Evolutionary conservation across 2,329 filamentous ascomycete genomes (phyloP).

Genomic region (Cladosporium sp.): DNA sequence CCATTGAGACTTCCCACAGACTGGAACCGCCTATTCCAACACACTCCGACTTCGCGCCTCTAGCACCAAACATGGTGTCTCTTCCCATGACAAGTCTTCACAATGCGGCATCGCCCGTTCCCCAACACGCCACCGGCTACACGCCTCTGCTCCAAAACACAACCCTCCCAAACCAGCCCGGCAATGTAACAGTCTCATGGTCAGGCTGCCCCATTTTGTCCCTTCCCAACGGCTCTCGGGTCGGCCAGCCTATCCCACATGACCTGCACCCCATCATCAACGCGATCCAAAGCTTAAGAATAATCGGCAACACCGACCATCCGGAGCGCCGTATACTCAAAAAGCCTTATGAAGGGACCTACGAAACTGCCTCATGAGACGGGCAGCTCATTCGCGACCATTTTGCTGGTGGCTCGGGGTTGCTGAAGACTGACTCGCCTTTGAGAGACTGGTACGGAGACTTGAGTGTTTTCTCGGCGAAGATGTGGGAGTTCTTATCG

Average conservation of each 20-base stretch:
- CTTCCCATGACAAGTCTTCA: background rate
- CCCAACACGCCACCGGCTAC: background rate
- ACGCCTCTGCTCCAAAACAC: background rate
- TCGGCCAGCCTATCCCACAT: background rate
- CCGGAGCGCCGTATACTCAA: background rate
- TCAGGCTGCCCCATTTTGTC: background rate
- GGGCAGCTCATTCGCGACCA: conserved; percentile 1
- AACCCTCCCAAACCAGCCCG: background rate
- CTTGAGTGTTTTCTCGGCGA: background rate
- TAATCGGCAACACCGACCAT: background rate
- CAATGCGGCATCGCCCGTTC: background rate
- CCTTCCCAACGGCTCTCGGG: background rate
- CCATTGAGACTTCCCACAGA: background rate
- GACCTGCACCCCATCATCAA: background rate
- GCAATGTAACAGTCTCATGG: background rate
- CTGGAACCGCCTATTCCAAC: background rate
- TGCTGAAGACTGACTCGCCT: conserved; percentile 4
- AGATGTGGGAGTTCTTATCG: background rate
- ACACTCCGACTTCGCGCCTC: background rate
- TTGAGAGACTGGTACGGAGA: conserved; percentile 6
- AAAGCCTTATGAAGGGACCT: background rate
- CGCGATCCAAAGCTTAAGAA: background rate
- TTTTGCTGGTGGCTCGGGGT: background rate
- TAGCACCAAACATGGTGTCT: background rate
- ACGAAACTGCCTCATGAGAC: background rate